Conservation (phyloP, 352 stramenopile species). For the Pythium aristosporum region DNA sequence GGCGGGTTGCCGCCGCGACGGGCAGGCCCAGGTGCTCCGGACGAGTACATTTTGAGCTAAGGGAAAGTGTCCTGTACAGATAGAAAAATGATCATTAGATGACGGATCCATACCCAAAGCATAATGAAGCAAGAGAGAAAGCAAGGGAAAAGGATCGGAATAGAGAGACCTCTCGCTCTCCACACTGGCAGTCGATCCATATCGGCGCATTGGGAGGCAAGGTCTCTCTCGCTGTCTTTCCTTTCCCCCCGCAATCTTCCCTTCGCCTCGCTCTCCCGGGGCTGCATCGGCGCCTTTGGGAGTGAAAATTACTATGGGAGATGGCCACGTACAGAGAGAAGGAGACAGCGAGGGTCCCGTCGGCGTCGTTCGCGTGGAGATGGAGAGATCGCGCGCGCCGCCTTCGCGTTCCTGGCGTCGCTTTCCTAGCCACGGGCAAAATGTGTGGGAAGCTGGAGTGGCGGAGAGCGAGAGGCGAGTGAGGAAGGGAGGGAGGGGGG, state of each 20-base stretch:
- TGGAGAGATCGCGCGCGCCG: slow-evolving; percentile 4
- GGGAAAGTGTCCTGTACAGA: background rate
- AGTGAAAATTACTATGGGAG: background rate
- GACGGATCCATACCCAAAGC: background rate
- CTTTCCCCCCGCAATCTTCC: background rate
- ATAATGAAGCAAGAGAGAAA: background rate
- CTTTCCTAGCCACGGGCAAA: slow-evolving; percentile 1
- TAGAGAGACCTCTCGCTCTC: too few species aligned
- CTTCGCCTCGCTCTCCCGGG: background rate
- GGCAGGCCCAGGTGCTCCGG: slow-evolving; percentile 53
- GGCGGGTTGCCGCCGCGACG: slow-evolving; percentile 61
- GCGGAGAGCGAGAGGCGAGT: slow-evolving; percentile 18
- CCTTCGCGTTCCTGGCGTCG: background rate
- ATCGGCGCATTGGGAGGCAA: too few species aligned
- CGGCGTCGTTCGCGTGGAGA: background rate
- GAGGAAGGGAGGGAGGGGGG: slow-evolving; percentile 26
- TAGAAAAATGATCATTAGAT: background rate
- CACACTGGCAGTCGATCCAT: too few species aligned
- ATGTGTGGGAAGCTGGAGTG: slow-evolving; percentile 18
- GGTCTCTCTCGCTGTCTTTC: too few species aligned
- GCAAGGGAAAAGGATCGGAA: background rate
- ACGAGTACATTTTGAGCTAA: slow-evolving; percentile 60
- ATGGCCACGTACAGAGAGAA: slow-evolving; percentile 2
- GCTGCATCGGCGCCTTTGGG: background rate
- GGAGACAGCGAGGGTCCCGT: background rate